phyloP scores from a whole-genome alignment of 2,329 filamentous ascomycete species.

The Xylariaceae sp. region DNA sequence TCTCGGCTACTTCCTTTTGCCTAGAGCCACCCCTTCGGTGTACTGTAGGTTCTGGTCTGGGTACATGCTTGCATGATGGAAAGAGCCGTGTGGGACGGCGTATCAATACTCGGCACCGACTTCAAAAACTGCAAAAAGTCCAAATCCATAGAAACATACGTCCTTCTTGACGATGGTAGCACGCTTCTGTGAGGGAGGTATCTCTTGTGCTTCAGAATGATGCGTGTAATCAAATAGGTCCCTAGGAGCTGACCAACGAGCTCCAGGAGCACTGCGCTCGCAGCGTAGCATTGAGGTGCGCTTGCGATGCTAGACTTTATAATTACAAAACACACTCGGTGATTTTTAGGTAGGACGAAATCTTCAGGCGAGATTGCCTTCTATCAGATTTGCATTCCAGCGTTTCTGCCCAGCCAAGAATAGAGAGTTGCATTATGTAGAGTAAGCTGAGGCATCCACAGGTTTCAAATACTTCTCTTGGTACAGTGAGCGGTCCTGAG shows the following conservation, averaged over 20 bases:
- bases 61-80: constrained; percentile 17
- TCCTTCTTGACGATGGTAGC: not conserved
- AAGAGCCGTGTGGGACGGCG: not conserved
- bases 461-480: not conserved
- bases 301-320: not conserved
- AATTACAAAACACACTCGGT: constrained; percentile 28
- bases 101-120: constrained; percentile 5
- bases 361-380: constrained; percentile 35
- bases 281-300: not conserved
- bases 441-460: not conserved
- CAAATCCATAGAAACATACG: not conserved
- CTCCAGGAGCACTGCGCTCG: not conserved
- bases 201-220: not conserved
- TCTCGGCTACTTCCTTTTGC: not conserved
- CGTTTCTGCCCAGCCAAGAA: constrained; percentile 10
- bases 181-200: not conserved
- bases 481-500: too few species aligned
- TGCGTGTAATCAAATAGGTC: not conserved
- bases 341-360: constrained; percentile 37
- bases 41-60: constrained; percentile 1
- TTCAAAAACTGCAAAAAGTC: not conserved
- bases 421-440: not conserved
- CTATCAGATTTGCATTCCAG: constrained; percentile 39
- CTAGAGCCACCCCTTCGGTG: constrained; percentile 13
- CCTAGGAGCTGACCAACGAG: too few species aligned